Base-by-base conservation (phyloP, 352 stramenopile species). In the Phytophthora pisi region DNA sequence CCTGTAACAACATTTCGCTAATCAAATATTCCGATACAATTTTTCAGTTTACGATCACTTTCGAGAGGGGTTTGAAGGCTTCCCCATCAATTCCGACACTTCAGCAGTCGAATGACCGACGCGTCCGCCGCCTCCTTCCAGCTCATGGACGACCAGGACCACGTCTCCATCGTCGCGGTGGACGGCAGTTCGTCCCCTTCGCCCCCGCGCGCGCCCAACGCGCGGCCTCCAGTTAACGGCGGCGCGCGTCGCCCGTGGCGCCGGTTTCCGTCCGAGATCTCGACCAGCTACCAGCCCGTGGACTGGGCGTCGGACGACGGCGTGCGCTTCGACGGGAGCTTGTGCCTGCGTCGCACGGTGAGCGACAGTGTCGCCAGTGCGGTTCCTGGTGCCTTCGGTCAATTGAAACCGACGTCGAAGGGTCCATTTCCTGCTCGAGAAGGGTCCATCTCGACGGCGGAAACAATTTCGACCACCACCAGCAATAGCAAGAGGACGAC, bases 271-370 rank as follows among this genome's bases (percentile, higher is more conserved):
- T 60, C 61, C 23, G 24, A 68, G 59, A 56, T 69, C 8, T 69
- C 57, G 9, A 69, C 68, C 30, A 76, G 47, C 6, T 76, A 72
- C 54, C 68, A 76, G 42, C 68, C 68, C 2, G 43, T 64, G 11
- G 62, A 76, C 49, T 76, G 68, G 68, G 63, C 58, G 8, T 72
- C 68, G 7, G 58, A 76, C 26, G 64, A 76, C 26, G 68, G 68
- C 11, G 68, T 76, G 5, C 64, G 58, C 24, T 72, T 76, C 42
- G 70, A 74, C 38, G 62, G 51, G 5, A 59, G 40, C 38, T 45
- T 45, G 0, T 34, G 45, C 10, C 51, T 68, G 24, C 70, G 65
- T 50, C 65, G 65, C 0, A 61, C 57, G 0, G 40, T 65, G 20
- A 74, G 66, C 30, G 66, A 66, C 10, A 65, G 38, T 42, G 60